Evolutionary conservation across 2,329 filamentous ascomycete species (phyloP).

Genomic region (Colletotrichum echinochloae): DNA sequence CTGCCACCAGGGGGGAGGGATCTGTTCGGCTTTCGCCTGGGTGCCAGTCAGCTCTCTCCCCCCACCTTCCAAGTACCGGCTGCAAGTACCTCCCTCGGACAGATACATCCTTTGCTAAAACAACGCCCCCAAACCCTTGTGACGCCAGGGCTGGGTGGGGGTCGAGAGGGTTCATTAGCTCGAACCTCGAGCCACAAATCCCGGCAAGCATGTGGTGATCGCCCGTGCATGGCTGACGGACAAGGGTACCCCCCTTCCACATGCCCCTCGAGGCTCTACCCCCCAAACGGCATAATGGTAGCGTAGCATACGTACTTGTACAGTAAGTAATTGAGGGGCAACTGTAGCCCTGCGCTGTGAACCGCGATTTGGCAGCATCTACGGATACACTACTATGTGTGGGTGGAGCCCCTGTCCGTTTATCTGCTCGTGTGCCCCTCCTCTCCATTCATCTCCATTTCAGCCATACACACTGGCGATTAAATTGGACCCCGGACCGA

Average conservation of each 20-base stretch:
- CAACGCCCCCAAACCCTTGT: neutral
- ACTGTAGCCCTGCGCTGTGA: neutral
- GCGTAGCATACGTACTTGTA: neutral
- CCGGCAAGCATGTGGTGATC: conserved; percentile 40
- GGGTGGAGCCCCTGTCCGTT: conserved; percentile 22
- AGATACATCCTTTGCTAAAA: neutral
- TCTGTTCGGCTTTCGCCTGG: conserved; percentile 25
- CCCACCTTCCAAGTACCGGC: neutral
- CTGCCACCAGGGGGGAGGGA: neutral
- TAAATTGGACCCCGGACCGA: conserved; percentile 14
- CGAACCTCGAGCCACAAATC: conserved; percentile 28
- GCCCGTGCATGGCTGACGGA: conserved; percentile 30
- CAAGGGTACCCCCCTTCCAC: conserved; percentile 19
- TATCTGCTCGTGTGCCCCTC: conserved; percentile 27
- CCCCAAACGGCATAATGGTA: conserved; percentile 25
- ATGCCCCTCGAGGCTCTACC: conserved; percentile 8
- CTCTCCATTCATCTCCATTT: conserved; percentile 9
- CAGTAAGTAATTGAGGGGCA: neutral
- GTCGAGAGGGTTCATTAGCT: conserved; percentile 18
- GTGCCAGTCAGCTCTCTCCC: neutral
- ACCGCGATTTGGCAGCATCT: neutral
- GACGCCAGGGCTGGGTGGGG: neutral
- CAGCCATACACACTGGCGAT: conserved; percentile 24
- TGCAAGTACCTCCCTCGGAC: neutral
- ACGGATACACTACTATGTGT: neutral